phyloP scores from a whole-genome alignment of 495 filamentous ascomycete species.

The Aspergillus hancockii region DNA sequence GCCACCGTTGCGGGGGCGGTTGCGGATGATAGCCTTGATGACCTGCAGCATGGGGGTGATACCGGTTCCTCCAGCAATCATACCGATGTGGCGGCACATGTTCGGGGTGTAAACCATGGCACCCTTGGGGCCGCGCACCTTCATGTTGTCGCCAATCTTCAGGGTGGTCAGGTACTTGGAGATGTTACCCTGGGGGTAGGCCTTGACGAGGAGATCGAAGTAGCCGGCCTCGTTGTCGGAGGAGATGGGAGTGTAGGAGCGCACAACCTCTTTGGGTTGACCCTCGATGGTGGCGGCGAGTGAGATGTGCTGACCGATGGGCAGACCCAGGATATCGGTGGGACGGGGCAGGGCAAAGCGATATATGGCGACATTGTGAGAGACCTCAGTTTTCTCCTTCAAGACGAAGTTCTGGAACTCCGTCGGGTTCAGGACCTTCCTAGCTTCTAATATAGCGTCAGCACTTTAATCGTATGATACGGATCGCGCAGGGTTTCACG shows the following conservation, averaged over 20 bases:
- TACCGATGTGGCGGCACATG: slow-evolving; percentile 91
- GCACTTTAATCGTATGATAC: slow-evolving; percentile 5
- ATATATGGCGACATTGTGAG: slow-evolving; percentile 98
- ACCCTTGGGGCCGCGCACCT: slow-evolving; percentile 89
- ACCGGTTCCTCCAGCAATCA: slow-evolving; percentile 97
- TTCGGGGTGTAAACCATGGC: slow-evolving; percentile 96
- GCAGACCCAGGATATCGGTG: slow-evolving; percentile 85
- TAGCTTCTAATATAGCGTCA: slow-evolving; percentile 51
- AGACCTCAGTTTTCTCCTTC: slow-evolving; percentile 87
- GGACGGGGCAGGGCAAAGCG: slow-evolving; percentile 80
- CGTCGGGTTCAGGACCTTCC: slow-evolving; percentile 83
- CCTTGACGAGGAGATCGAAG: slow-evolving; percentile 97
- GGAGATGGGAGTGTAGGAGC: slow-evolving; percentile 95
- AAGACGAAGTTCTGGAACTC: slow-evolving; percentile 87
- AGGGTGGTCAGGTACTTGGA: slow-evolving; percentile 84
- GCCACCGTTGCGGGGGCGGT: slow-evolving; percentile 63
- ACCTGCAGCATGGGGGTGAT: slow-evolving; percentile 99
- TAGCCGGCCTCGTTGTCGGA: slow-evolving; percentile 89
- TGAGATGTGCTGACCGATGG: slow-evolving; percentile 98
- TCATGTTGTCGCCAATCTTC: slow-evolving; percentile 81
- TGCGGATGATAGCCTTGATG: slow-evolving; percentile 84
- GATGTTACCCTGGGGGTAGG: slow-evolving; percentile 96
- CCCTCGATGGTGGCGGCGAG: slow-evolving; percentile 80
- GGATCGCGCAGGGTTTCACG: slow-evolving; percentile 14
- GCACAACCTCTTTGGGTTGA: slow-evolving; percentile 81